phyloP scores from a whole-genome alignment of 83 land plant species.

The Picea abies region DNA sequence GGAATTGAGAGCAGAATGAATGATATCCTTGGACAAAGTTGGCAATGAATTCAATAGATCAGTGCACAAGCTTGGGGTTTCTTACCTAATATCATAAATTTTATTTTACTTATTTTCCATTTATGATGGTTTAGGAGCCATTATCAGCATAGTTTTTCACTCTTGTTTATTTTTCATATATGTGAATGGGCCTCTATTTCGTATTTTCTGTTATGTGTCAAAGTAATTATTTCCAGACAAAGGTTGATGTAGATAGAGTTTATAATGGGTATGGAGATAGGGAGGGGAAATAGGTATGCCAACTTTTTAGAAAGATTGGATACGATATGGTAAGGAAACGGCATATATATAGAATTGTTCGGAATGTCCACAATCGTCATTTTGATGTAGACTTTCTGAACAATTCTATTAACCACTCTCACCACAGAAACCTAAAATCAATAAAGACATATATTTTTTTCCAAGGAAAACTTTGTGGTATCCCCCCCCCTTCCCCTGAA shows the following conservation, averaged over 20 bases:
- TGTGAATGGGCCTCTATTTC: not conserved
- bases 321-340: no score
- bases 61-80: conserved; percentile 60
- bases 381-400: no score
- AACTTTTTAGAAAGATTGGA: no score
- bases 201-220: not conserved
- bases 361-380: no score
- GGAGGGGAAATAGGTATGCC: no score
- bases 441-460: no score
- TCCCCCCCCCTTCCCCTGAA: no score
- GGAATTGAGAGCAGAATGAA: conserved; percentile 17
- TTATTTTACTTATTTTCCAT: not conserved
- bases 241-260: not conserved
- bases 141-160: not conserved
- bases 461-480: no score
- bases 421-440: no score
- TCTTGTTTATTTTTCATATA: not conserved
- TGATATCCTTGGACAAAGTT: conserved; percentile 5
- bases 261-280: no score
- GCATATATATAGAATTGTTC: no score
- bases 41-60: conserved; percentile 14
- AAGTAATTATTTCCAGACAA: not conserved
- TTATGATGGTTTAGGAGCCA: not conserved
- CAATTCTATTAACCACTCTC: no score
- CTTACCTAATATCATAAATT: not conserved